Evolutionary conservation across 345 rosid genomes (phyloP).

Genomic region (Citrus australasica): DNA sequence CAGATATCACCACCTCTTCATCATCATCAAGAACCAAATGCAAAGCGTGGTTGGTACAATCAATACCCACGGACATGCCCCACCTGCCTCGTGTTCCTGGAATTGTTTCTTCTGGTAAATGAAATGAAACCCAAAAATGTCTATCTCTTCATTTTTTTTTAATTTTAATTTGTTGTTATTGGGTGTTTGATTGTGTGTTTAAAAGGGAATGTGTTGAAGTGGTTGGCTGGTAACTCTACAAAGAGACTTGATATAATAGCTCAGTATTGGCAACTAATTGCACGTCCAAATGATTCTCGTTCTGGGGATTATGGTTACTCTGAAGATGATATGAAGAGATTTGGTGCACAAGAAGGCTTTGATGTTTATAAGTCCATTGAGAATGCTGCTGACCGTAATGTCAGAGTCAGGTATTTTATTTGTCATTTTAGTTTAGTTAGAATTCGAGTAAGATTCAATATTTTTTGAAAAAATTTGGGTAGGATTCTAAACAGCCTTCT

Average conservation of each 20-base stretch:
- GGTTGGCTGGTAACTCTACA: slow-evolving; percentile 76
- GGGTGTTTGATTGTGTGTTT: not conserved
- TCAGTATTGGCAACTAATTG: slow-evolving; percentile 79
- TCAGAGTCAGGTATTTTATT: slow-evolving; percentile 49
- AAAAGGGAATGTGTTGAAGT: slow-evolving; percentile 68
- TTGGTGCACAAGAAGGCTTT: slow-evolving; percentile 59
- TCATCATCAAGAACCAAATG: slow-evolving; percentile 34
- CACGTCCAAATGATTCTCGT: slow-evolving; percentile 57
- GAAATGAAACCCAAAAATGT: not conserved
- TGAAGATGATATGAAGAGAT: slow-evolving; percentile 36
- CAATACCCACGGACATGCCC: slow-evolving; percentile 90
- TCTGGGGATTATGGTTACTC: slow-evolving; percentile 88
- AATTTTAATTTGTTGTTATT: not conserved
- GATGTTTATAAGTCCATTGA: slow-evolving; percentile 57
- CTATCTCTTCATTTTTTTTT: not conserved
- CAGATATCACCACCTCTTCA: slow-evolving; percentile 26
- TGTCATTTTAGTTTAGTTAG: not conserved
- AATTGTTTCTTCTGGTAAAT: slow-evolving; percentile 69
- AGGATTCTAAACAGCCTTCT: too few species aligned
- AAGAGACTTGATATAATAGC: slow-evolving; percentile 67
- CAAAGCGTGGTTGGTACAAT: slow-evolving; percentile 94
- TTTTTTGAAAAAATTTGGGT: too few species aligned
- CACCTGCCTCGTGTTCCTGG: slow-evolving; percentile 66
- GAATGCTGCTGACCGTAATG: slow-evolving; percentile 65
- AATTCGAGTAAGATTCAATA: too few species aligned